phyloP scores from a whole-genome alignment of 306 rosid species.

The Lupinus albus region DNA sequence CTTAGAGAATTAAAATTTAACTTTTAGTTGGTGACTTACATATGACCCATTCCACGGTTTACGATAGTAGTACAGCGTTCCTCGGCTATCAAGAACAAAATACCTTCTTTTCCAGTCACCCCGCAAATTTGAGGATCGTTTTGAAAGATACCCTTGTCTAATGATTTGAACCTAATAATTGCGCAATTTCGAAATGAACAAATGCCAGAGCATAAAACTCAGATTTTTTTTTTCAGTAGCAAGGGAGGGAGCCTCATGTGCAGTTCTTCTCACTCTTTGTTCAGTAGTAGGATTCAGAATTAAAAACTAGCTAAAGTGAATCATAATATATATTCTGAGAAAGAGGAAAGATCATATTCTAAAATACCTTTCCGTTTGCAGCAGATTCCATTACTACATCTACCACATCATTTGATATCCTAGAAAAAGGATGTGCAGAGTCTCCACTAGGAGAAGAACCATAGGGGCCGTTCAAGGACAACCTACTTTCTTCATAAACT shows the following conservation, averaged over 20 bases:
- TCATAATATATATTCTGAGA: slow-evolving; percentile 5
- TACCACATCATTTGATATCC: slow-evolving; percentile 63
- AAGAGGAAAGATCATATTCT: slow-evolving; percentile 27
- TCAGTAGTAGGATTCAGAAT: slow-evolving; percentile 10
- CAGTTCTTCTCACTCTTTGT: too few relatives aligned
- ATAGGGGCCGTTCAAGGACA: slow-evolving; percentile 54
- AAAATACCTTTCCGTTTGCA: slow-evolving; percentile 68
- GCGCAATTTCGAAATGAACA: slow-evolving; percentile 32
- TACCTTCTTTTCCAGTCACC: slow-evolving; percentile 92
- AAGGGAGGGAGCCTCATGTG: too few relatives aligned
- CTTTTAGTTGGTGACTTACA: slow-evolving; percentile 60
- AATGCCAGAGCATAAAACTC: slow-evolving; percentile 29
- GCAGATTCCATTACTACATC: slow-evolving; percentile 76
- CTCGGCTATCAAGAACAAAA: slow-evolving; percentile 87
- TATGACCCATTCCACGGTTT: slow-evolving; percentile 63
- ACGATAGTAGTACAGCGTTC: slow-evolving; percentile 80
- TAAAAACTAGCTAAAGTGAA: slow-evolving; percentile 2
- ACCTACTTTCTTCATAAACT: slow-evolving; percentile 59
- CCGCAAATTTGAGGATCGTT: slow-evolving; percentile 83
- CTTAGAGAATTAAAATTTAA: slow-evolving; percentile 35
- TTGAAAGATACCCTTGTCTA: slow-evolving; percentile 86
- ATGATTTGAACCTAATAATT: slow-evolving; percentile 68
- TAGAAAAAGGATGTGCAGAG: slow-evolving; percentile 50
- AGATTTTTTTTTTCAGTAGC: neutral
- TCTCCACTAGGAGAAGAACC: slow-evolving; percentile 58